Conservation (phyloP, 2,329 filamentous ascomycete species). For the Macrophomina tecta region DNA sequence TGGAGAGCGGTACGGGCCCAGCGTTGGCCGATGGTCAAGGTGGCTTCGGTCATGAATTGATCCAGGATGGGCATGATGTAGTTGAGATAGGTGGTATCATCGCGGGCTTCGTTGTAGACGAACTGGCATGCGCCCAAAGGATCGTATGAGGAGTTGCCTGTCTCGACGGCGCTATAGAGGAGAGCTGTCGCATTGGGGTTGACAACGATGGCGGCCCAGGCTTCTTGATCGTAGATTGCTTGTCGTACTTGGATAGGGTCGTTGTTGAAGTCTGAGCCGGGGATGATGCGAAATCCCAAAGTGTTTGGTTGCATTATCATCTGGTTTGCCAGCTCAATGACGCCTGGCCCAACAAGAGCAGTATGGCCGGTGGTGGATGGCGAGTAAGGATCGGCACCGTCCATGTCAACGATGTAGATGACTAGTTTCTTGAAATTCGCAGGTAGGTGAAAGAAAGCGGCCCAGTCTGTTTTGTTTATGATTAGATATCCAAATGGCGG, state of each 20-base stretch:
- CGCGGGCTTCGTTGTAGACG: conserved; percentile 61
- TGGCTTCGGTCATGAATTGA: conserved; percentile 54
- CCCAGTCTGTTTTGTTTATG: conserved; percentile 55
- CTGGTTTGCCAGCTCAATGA: conserved; percentile 55
- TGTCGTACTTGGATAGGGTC: conserved; percentile 63
- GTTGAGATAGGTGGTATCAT: conserved; percentile 60
- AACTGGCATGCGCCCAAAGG: conserved; percentile 64
- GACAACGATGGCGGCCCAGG: conserved; percentile 67
- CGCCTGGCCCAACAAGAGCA: conserved; percentile 62
- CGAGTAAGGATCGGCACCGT: conserved; percentile 61
- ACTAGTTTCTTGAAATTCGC: conserved; percentile 56
- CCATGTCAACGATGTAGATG: conserved; percentile 69
- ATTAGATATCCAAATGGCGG: background rate
- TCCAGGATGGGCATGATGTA: conserved; percentile 62
- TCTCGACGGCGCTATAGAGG: conserved; percentile 60
- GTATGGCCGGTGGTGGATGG: conserved; percentile 38
- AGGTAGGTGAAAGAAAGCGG: conserved; percentile 59
- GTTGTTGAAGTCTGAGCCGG: conserved; percentile 59
- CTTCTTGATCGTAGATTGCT: conserved; percentile 64
- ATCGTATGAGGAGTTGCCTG: conserved; percentile 64
- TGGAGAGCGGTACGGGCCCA: conserved; percentile 52
- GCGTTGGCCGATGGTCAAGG: conserved; percentile 54
- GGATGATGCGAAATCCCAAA: conserved; percentile 58
- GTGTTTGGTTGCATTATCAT: conserved; percentile 48
- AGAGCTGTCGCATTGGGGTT: conserved; percentile 67